phyloP scores from a whole-genome alignment of 75 land plant genomes.

The Pinus albicaulis region DNA sequence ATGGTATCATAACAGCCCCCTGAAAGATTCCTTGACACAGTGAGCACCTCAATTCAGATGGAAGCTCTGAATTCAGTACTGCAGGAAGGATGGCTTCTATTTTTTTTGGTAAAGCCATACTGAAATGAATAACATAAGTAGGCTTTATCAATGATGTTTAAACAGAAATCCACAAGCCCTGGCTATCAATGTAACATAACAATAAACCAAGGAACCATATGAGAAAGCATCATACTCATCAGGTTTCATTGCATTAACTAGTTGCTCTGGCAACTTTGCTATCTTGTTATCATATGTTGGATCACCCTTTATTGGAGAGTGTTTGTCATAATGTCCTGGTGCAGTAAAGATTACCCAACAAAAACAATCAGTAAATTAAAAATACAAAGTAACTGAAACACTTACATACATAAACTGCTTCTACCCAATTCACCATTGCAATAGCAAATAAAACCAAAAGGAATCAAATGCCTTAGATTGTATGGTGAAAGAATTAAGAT shows the following conservation, averaged over 20 bases:
- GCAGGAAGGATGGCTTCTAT: conserved; percentile 7
- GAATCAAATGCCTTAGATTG: background rate
- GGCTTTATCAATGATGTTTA: background rate
- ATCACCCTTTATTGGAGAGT: background rate
- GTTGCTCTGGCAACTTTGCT: background rate
- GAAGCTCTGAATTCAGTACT: conserved; percentile 29
- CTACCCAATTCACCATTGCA: background rate
- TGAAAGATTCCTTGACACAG: conserved; percentile 66
- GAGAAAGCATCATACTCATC: background rate
- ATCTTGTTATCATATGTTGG: background rate
- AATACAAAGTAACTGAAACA: background rate
- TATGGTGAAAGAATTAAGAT: background rate
- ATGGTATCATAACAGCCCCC: conserved; percentile 92
- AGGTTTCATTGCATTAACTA: background rate
- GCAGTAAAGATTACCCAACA: background rate
- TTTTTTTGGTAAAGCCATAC: conserved; percentile 6
- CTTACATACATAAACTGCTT: background rate
- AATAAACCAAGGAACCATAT: conserved; percentile 2
- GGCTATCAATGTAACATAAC: background rate
- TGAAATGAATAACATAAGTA: conserved; percentile 5
- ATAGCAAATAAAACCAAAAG: background rate
- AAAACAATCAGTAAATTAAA: background rate
- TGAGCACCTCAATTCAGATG: conserved; percentile 75
- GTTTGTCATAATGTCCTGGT: background rate
- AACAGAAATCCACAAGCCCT: background rate